Evolutionary conservation across 371 early-diverging fungal species (phyloP), one percentile per base, ranked within the genome.

Genomic region (Quaeritorhiza haematococci): DNA sequence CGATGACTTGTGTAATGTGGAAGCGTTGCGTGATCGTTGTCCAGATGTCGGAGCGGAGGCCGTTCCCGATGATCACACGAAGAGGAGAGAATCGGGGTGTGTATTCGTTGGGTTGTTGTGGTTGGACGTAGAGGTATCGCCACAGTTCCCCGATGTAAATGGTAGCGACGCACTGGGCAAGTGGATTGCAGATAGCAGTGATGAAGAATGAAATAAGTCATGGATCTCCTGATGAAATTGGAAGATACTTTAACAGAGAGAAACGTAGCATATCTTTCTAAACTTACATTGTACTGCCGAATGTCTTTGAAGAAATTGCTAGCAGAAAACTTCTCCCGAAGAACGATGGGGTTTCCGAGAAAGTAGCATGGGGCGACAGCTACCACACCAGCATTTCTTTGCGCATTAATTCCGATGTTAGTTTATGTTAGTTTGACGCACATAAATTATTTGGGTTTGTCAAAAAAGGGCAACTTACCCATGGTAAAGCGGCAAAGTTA

Each of bases 1-100:
- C 84, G 53, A 70, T 72, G 24, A 84, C 70, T 19, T 71, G 55
- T n/a, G 56, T 48, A 35, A 84, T 78, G 35, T 64, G 66, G 44
- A 84, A 83, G 29, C 86, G 70, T 13, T 75, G 67, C 51, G 72
- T 71, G 65, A 88, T 75, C 2, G 65, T 62, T 24, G 55, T 65
- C 87, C 87, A 88, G n/a, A 86, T 76, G 51, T 88, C 88, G 28
- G 79, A 73, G 0, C 84, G 69, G 66, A 88, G 78, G 3, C 88
- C 88, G 61, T 88, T 88, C 29, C 88, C 88, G 51, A 84, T 78
- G 7, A 76, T 79, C 26, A 83, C 56, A 1, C 83, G 72, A 29
- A 73, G 47, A 1, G 57, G 56, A 24, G 49, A 41, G 23, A 26
- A 84, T 63, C 4, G 62, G 53, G 51, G 81, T 75, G 17, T 67